Percentiles rank a stretch among this genome's conserved stretches.
Evolutionary conservation across 106 monocot species (phyloP).

Genomic region (Dendrobium officinale): DNA sequence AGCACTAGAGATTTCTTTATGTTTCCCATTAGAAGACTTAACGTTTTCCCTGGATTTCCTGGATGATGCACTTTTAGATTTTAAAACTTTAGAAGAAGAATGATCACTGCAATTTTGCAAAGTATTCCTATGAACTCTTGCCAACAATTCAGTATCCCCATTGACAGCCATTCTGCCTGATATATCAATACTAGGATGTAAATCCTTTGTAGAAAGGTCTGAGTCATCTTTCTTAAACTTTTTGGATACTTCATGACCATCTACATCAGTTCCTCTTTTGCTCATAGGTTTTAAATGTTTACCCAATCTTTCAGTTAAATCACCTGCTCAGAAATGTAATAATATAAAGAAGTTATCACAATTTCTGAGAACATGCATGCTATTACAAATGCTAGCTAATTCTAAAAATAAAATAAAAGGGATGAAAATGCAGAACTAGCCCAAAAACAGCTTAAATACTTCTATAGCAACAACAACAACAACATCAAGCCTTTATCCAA

Average conservation of each 20-base stretch:
- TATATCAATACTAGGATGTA: constrained; percentile 19
- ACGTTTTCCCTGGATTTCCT: constrained; percentile 26
- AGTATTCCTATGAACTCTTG: constrained; percentile 19
- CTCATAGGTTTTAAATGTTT: constrained; percentile 54
- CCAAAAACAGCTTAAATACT: not conserved
- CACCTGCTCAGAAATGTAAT: constrained; percentile 30
- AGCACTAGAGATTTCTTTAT: constrained; percentile 24
- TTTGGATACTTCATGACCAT: constrained; percentile 42
- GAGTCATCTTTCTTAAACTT: constrained; percentile 48
- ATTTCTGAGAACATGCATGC: not conserved
- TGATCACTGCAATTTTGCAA: constrained; percentile 20
- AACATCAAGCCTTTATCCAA: no score
- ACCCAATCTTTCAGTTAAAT: constrained; percentile 30
- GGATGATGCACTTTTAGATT: constrained; percentile 16
- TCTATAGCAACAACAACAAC: not conserved
- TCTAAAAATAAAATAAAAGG: not conserved
- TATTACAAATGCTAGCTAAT: constrained; percentile 3
- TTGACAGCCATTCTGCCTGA: constrained; percentile 18
- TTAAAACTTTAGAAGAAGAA: constrained; percentile 35
- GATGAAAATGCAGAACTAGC: constrained; percentile 5
- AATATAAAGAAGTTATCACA: constrained; percentile 5
- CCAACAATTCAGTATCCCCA: constrained; percentile 13
- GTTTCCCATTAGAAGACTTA: constrained; percentile 21
- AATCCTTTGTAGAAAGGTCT: constrained; percentile 26
- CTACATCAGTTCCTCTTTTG: constrained; percentile 52